Conservation (phyloP, 1,284 basidiomycete genomes). For the Malassezia globosa region DNA sequence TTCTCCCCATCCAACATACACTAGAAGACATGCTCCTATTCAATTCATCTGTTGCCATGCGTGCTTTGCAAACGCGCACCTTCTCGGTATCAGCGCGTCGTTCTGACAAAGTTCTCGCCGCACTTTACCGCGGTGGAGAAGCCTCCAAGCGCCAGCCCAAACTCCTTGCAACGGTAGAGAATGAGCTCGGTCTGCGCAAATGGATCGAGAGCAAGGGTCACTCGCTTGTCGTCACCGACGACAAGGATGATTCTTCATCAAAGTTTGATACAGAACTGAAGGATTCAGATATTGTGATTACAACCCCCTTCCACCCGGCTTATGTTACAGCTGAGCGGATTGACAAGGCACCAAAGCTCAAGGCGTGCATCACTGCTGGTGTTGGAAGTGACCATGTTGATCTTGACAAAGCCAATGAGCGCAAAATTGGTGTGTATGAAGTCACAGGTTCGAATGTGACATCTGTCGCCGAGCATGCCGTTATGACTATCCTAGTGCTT, state of each 20-base stretch:
- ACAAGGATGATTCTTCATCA: slow-evolving; percentile 76
- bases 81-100: background rate
- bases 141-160: slow-evolving; percentile 69
- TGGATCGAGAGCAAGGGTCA: slow-evolving; percentile 59
- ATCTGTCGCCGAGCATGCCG: slow-evolving; percentile 81
- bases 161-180: no score
- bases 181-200: slow-evolving; percentile 33
- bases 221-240: slow-evolving; percentile 55
- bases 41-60: no score
- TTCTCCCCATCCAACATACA: no score
- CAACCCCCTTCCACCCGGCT: slow-evolving; percentile 73
- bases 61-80: background rate
- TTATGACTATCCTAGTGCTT: slow-evolving; percentile 70
- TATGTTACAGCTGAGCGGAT: slow-evolving; percentile 75
- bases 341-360: slow-evolving; percentile 73
- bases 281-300: slow-evolving; percentile 57
- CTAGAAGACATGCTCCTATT: no score
- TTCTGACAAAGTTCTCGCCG: slow-evolving; percentile 60
- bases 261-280: slow-evolving; percentile 77
- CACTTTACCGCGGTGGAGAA: slow-evolving; percentile 60
- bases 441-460: slow-evolving; percentile 61
- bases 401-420: slow-evolving; percentile 72
- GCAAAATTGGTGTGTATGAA: slow-evolving; percentile 63
- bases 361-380: slow-evolving; percentile 83
- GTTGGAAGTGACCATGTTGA: slow-evolving; percentile 82